Evolutionary conservation across 345 rosid species (phyloP), one percentile per base, ranked within the genome.

Genomic region (Dimocarpus longan): DNA sequence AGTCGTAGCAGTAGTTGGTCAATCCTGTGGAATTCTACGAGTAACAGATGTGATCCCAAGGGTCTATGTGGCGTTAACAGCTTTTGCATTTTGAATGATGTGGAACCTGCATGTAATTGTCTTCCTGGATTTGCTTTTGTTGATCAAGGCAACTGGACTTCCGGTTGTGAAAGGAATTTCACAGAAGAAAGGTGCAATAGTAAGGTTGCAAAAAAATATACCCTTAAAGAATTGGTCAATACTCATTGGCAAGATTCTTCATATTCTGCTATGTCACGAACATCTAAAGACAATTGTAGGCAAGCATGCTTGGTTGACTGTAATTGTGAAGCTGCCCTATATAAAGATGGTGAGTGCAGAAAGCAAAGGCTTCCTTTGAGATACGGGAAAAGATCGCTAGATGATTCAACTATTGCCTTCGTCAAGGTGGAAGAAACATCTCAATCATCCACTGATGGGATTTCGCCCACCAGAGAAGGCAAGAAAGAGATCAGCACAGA

Each of bases 311-410:
- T 69, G 57, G 76, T 60, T 26, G 83, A 85, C 42, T 79, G 82
- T 18, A 78, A 75, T 64, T 85, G 88, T 16, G 77, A 85, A 71
- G 88, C 77, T 11, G 86, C 80, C 0, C 66, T 82, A 10, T 84
- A 28, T 39, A 69, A 5, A 0, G 21, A 46, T 12, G 59, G 71
- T 13, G 11, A 60, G 10, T 78, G 87, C 71, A 76, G 11, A 2
- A 76, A 72, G 75, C 86, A 78, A 52, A 66, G 71, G 70, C 81
- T 84, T 39, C 89, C 86, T 22, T 56, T 79, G 69, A 83, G 75
- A 66, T 81, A 60, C 5, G 84, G 84, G 24, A 82, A 73, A 66
- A 57, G 64, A 71, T 5, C 5, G 10, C 0, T 10, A 0, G 13
- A 19, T 7, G 28, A 68, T 19, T 39, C 70, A 40, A 67, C 28